Evolutionary conservation across 306 rosid species (phyloP).

Genomic region (Herpetospermum pedunculosum): DNA sequence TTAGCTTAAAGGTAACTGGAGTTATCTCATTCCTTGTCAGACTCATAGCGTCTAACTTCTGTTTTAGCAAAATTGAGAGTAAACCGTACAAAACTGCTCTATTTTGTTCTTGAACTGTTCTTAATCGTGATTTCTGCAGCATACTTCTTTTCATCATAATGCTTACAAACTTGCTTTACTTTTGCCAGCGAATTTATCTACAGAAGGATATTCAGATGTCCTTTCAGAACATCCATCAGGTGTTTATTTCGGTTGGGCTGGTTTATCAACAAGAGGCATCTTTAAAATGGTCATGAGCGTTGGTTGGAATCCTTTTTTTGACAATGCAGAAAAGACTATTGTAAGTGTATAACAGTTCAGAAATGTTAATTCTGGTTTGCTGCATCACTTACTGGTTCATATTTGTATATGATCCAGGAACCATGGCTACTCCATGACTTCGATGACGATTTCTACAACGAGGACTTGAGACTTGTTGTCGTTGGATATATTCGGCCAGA

Average conservation of each 20-base stretch:
- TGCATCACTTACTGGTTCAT: constrained; percentile 1
- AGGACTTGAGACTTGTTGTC: constrained; percentile 66
- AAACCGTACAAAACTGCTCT: background rate
- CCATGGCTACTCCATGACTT: constrained; percentile 95
- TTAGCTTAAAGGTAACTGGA: background rate
- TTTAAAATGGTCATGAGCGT: constrained; percentile 93
- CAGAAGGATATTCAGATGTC: constrained; percentile 46
- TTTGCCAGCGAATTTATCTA: constrained; percentile 71
- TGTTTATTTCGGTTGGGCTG: constrained; percentile 94
- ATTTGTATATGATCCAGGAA: constrained; percentile 36
- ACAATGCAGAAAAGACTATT: constrained; percentile 79
- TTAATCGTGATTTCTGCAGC: background rate
- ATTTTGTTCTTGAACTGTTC: background rate
- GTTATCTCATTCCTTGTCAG: background rate
- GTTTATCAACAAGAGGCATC: constrained; percentile 50
- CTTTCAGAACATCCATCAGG: constrained; percentile 75
- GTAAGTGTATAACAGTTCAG: constrained; percentile 30
- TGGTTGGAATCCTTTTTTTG: constrained; percentile 88
- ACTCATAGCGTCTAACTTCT: background rate
- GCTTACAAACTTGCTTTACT: constrained; percentile 7
- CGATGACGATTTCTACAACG: constrained; percentile 63
- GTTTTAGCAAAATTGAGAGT: background rate
- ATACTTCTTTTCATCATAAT: background rate
- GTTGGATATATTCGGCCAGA: constrained; percentile 88
- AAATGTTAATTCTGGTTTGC: constrained; percentile 1